Evolutionary conservation across 352 stramenopile genomes (phyloP).

Genomic region (Phytophthora cajani): DNA sequence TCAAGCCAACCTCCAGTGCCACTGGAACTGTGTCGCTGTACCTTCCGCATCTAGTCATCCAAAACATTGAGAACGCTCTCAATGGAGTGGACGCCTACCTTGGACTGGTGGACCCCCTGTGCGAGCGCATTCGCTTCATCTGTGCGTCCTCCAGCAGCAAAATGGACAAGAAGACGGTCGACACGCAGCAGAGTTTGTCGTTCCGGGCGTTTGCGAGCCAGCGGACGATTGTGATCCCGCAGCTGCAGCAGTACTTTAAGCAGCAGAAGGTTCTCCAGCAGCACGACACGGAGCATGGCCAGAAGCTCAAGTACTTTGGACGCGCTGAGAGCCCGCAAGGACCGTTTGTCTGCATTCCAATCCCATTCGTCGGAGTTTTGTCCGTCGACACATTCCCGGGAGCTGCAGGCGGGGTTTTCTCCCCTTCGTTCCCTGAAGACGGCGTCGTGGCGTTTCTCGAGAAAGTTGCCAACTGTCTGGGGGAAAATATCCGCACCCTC

Average conservation of each 20-base stretch:
- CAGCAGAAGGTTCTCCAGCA: constrained; percentile 34
- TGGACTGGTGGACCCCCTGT: constrained; percentile 61
- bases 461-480: constrained; percentile 54
- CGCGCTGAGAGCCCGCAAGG: constrained; percentile 19
- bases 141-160: constrained; percentile 50
- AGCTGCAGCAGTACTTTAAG: constrained; percentile 40
- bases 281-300: constrained; percentile 5
- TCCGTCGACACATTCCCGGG: constrained; percentile 72
- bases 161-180: constrained; percentile 57
- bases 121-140: constrained; percentile 56
- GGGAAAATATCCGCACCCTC: constrained; percentile 48
- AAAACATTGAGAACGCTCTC: constrained; percentile 61
- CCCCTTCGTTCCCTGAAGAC: constrained; percentile 51
- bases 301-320: constrained; percentile 44
- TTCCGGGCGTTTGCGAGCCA: constrained; percentile 65
- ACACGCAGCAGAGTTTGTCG: constrained; percentile 51
- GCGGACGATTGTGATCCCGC: constrained; percentile 50
- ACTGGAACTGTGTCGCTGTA: constrained; percentile 29
- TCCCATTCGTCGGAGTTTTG: constrained; percentile 74
- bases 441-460: constrained; percentile 64
- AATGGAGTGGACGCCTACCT: constrained; percentile 75
- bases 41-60: constrained; percentile 54
- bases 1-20: constrained; percentile 15
- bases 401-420: constrained; percentile 59
- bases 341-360: constrained; percentile 70